Percentiles rank a stretch among this genome's conserved stretches.
phyloP scores from a whole-genome alignment of 805 yeast species.

The Candida yuanshanica region DNA sequence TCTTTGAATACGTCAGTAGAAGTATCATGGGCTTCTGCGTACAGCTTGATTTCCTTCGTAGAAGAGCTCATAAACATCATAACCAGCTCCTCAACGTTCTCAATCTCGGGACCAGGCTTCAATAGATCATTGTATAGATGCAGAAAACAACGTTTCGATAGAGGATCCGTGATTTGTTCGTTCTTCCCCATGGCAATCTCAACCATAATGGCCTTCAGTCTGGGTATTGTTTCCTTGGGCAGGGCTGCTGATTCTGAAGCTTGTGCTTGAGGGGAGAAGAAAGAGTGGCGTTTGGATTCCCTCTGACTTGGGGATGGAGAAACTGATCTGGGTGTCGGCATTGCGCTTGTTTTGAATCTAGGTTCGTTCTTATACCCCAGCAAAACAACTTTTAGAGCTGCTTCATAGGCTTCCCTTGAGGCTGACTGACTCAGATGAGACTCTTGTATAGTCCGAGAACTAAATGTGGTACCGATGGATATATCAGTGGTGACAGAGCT shows the following conservation, averaged over 20 bases:
- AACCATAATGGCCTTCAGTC: conserved; percentile 37
- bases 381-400: conserved; percentile 48
- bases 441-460: conserved; percentile 2
- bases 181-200: conserved; percentile 41
- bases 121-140: conserved; percentile 59
- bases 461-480: conserved; percentile 12
- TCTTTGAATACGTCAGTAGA: conserved; percentile 16
- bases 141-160: conserved; percentile 51
- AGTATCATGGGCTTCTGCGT: conserved; percentile 18
- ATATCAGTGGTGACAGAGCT: conserved; percentile 7
- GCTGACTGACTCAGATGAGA: conserved; percentile 1
- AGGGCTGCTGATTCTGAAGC: conserved; percentile 31
- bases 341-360: conserved; percentile 35
- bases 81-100: conserved; percentile 39
- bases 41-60: conserved; percentile 42
- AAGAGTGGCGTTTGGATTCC: conserved; percentile 24
- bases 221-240: conserved; percentile 27
- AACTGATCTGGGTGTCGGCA: conserved; percentile 6
- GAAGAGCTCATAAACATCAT: conserved; percentile 49
- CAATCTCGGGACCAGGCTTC: conserved; percentile 26
- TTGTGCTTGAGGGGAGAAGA: conserved; percentile 23
- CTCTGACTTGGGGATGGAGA: conserved; percentile 21
- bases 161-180: conserved; percentile 34
- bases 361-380: conserved; percentile 62
- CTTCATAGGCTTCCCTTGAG: conserved; percentile 37